Base-by-base conservation (phyloP, 768 basidiomycete genomes). In the Kwoniella newhampshirensis region DNA sequence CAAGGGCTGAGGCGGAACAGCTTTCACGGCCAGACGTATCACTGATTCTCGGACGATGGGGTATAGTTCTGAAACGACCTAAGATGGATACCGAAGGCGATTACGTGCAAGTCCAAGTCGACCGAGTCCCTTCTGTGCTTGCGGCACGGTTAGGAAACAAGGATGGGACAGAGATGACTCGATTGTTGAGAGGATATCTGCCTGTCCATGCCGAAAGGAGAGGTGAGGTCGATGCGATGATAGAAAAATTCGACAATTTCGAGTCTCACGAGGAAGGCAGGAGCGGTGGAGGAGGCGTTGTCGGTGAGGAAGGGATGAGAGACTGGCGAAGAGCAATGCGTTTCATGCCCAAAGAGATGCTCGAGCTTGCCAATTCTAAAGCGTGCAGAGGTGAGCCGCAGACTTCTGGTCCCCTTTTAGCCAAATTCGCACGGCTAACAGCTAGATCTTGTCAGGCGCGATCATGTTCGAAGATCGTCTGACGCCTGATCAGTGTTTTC, bases 381-480 rank as follows among this genome's bases (percentile, higher is more conserved):
- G 96, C 96, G 21, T 99, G 96, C 71, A 81, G 96, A 79, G 93
- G 94, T 87, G 71, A 63, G 82, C 73, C 49, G 46, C 54, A 51
- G 49, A 56, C 44, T 39, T 6, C 20, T 15, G 21, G 15, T n/a
- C 15, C n/a, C 6, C 28, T n/a, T n/a, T n/a, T n/a, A n/a, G n/a
- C n/a, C n/a, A n/a, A n/a, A n/a, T n/a, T n/a, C n/a, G n/a, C 9
- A 43, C 42, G n/a, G n/a, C n/a, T n/a, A n/a, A n/a, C n/a, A n/a
- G n/a, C n/a, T n/a, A n/a, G n/a, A n/a, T n/a, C 13, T 13, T 41
- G 40, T 13, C 73, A 96, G 92, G 93, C 50, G 93, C 94, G 2
- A 89, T 96, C 75, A 96, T 97, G 91, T 96, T 96, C 80, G 93
- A 93, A 64, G 93, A 98, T 72, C 57, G 80, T 0, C 79, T 99